Base-by-base conservation (phyloP, 306 rosid species). In the Ammopiptanthus mongolicus region DNA sequence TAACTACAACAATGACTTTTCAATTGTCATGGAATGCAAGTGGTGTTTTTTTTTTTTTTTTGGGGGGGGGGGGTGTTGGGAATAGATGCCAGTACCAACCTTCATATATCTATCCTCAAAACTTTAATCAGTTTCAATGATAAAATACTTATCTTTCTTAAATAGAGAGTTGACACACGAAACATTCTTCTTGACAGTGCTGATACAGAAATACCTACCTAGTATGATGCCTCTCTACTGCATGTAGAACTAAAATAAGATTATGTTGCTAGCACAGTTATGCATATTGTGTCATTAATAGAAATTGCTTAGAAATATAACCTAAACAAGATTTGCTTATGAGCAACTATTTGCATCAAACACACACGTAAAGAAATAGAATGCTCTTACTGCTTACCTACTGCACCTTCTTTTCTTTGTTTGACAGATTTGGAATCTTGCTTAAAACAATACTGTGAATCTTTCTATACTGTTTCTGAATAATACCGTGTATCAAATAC, bases 321-420 rank as follows among this genome's bases (percentile, higher is more conserved):
- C 18, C 8, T 1, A 42, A 53, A 70, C 29, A 48, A 9, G 39
- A 56, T 65, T 73, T n/a, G 53, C 25, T 50, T 63, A 74, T 61
- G 36, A 65, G 63, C n/a, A 68, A 81, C 62, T 61, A 36, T 62
- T 47, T 28, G 68, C 70, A 66, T 52, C 80, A 71, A 56, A 66
- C 66, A 73, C 21, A 57, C 8, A 78, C 13, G n/a, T 15, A 72
- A 68, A 71, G 47, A 52, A 52, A 84, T 21, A 75, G 53, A 65
- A 65, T 65, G 70, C 58, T 18, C 76, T 37, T 29, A 63, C 47
- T 48, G 8, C 76, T 56, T 75, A 87, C 89, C 96, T 96, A 96
- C 65, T 90, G 88, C 61, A 83, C 70, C 96, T 96, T 96, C 92
- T 96, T 96, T 79, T 81, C 87, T 84, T 92, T 96, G 82, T 29